Evolutionary conservation across 768 basidiomycete species (phyloP).

Genomic region (Chalciporus chontae): DNA sequence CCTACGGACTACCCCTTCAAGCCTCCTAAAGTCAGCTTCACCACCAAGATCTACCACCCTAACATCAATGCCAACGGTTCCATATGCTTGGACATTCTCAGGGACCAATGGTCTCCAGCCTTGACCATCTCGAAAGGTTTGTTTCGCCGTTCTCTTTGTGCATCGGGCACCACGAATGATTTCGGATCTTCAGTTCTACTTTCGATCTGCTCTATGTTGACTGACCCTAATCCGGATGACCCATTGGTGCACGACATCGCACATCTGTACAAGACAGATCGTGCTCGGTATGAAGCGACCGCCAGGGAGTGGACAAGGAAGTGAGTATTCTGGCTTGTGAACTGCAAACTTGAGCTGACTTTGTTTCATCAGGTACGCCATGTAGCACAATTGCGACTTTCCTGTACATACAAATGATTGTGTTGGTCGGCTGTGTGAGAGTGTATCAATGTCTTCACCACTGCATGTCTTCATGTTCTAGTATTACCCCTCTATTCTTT

Average conservation of each 20-base stretch:
- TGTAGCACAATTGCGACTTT: conserved; percentile 40
- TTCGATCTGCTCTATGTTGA: conserved; percentile 99
- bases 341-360: conserved; percentile 1
- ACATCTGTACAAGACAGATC: conserved; percentile 98
- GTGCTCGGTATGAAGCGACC: conserved; percentile 93
- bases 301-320: conserved; percentile 99
- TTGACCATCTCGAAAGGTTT: conserved; percentile 97
- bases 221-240: conserved; percentile 99
- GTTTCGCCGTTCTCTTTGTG: conserved; percentile 14
- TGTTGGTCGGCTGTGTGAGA: conserved; percentile 29
- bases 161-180: conserved; percentile 2
- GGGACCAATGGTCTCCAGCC: conserved; percentile 99
- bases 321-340: conserved; percentile 44
- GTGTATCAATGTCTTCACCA: conserved; percentile 33
- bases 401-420: conserved; percentile 24
- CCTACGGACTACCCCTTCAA: conserved; percentile 99
- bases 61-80: conserved; percentile 99
- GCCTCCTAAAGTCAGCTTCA: conserved; percentile 99
- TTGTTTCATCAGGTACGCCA: conserved; percentile 40
- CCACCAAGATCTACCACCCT: conserved; percentile 99
- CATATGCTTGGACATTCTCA: conserved; percentile 96
- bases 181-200: conserved; percentile 62
- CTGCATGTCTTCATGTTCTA: conserved; percentile 32
- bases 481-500: conserved; percentile 28
- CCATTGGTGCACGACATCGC: conserved; percentile 98